Evolutionary conservation across 179 eudicot species (phyloP).

Genomic region (Heliamphora pulchella): DNA sequence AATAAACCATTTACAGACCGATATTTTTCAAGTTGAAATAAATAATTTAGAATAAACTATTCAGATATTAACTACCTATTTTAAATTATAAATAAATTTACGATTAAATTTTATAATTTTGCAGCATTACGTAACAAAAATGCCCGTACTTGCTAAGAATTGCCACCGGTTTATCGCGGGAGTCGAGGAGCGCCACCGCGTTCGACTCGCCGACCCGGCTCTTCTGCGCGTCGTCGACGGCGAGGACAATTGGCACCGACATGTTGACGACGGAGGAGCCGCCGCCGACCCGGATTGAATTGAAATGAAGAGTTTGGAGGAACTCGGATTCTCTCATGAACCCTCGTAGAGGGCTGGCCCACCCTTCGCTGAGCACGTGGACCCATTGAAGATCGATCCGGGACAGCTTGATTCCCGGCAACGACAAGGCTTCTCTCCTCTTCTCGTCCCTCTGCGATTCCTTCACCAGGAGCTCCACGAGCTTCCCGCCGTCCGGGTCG

Average conservation of each 20-base stretch:
- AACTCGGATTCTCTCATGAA: constrained; percentile 87
- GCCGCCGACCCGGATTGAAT: constrained; percentile 53
- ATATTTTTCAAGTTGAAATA: too few relatives aligned
- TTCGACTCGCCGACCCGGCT: constrained; percentile 40
- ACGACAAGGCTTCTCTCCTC: constrained; percentile 37
- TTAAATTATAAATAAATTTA: too few relatives aligned
- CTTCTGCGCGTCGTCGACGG: constrained; percentile 61
- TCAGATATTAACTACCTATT: too few relatives aligned
- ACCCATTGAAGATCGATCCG: constrained; percentile 85
- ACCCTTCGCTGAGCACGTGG: constrained; percentile 84
- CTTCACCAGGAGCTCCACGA: constrained; percentile 60
- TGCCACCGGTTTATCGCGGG: constrained; percentile 44
- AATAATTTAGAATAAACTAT: too few relatives aligned
- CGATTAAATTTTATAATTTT: too few relatives aligned
- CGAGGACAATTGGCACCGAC: constrained; percentile 86
- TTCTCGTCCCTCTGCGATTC: constrained; percentile 37
- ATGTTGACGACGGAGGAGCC: constrained; percentile 67
- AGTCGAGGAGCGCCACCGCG: constrained; percentile 49
- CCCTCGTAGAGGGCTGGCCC: constrained; percentile 81
- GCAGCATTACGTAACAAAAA: not conserved
- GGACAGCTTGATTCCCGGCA: constrained; percentile 51
- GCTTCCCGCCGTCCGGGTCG: constrained; percentile 78
- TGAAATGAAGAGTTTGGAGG: constrained; percentile 85
- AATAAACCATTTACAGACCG: too few relatives aligned
- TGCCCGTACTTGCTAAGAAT: constrained; percentile 56